Evolutionary conservation across 2,329 filamentous ascomycete species (phyloP), one percentile per base, ranked within the genome.

Genomic region (Didymella arachidicola): DNA sequence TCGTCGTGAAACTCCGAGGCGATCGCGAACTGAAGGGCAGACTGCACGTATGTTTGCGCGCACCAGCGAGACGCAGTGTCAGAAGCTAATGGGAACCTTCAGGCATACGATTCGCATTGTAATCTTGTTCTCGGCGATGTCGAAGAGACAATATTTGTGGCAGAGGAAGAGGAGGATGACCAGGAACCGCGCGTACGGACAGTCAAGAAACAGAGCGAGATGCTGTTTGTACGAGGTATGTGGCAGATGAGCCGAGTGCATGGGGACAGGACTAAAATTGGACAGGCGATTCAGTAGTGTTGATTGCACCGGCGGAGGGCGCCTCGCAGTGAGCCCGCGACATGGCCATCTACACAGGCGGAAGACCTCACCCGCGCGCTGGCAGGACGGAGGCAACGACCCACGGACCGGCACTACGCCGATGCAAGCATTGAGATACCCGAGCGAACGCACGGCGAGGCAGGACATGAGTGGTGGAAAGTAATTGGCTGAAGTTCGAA

Each of bases 81-180:
- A 22, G n/a, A 44, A 26, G 36, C 65, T 72, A 47, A 71, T 48
- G 11, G 14, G 18, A 12, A 16, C 7, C 22, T 27, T 14, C 41
- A 99, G 95, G 95, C 95, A 55, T 99, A 99, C 77, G 95, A 99
- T 76, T 97, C 92, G 73, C 95, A 99, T 79, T 99, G 96, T 85
- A 99, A 99, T 74, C 80, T 99, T 43, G 92, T 99, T 6, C 84
- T 99, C 6, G 94, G 95, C 53, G 95, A 99, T 66, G 95, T 98
- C 4, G 93, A 97, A 75, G 95, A 99, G 83, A 98, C 94, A 7
- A 93, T 99, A 67, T 99, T 97, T 76, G 84, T 94, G 32, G 89
- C 96, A 4, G 93, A 97, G 59, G 93, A 97, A 60, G 90, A 93
- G 14, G 92, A 96, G 39, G 90, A 93, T 12, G 92, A 96, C 38